Evolutionary conservation across 2,329 filamentous ascomycete species (phyloP).

Genomic region (Phyllosticta citrichinensis): DNA sequence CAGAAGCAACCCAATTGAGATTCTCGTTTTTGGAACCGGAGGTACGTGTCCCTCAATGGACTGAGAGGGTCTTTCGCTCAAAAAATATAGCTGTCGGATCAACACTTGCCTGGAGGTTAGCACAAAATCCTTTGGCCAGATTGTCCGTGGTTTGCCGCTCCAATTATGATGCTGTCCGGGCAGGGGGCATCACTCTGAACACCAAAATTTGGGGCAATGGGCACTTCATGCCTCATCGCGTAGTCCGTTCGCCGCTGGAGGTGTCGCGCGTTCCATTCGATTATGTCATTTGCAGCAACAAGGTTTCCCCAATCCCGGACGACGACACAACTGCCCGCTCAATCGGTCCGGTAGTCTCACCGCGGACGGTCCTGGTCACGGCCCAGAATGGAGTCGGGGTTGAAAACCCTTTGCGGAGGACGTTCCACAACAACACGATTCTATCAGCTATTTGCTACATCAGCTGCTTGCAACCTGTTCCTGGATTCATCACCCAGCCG

Average conservation of each 20-base stretch:
- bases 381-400: conserved; percentile 18
- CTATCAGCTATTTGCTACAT: conserved; percentile 16
- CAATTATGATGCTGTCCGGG: conserved; percentile 14
- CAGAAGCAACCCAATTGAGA: conserved; percentile 2
- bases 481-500: conserved; percentile 14
- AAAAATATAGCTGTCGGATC: conserved; percentile 14
- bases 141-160: conserved; percentile 17
- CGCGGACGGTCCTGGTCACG: conserved; percentile 14
- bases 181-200: conserved; percentile 12
- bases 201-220: conserved; percentile 17
- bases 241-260: conserved; percentile 10
- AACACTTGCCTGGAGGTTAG: conserved; percentile 17
- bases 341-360: conserved; percentile 11
- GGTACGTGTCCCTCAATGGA: not conserved
- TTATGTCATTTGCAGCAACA: conserved; percentile 17
- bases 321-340: not conserved
- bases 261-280: conserved; percentile 13
- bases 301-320: conserved; percentile 13
- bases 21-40: conserved; percentile 9
- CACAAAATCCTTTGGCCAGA: conserved; percentile 13
- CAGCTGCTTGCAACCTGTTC: conserved; percentile 14
- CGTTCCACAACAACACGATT: conserved; percentile 15
- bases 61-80: not conserved
- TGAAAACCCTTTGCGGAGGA: conserved; percentile 13
- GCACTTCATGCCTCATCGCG: conserved; percentile 14